These are phyloP conservation scores for Barnettozyma siamensis DNA, from an alignment of 805 yeast species.

Conservation along the genomic window DNA sequence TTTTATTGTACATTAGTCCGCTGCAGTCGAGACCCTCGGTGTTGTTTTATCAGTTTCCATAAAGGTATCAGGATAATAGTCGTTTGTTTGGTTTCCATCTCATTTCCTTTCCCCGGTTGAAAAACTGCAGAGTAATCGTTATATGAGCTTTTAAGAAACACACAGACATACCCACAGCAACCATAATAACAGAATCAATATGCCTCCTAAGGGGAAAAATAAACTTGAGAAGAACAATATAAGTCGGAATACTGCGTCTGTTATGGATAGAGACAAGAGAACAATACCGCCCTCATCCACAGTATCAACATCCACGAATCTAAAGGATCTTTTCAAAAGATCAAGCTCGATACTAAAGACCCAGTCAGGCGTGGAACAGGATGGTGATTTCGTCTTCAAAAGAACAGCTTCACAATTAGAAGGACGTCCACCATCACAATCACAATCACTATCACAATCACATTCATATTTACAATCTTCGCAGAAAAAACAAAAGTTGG, in stretches of 20 bases:
- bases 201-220: neutral
- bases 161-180: too few species aligned
- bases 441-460: too few species aligned
- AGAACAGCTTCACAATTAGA: conserved; percentile 13
- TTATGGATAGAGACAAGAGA: conserved; percentile 12
- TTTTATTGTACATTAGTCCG: too few species aligned
- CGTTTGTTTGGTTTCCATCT: too few species aligned
- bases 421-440: neutral
- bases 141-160: too few species aligned
- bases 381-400: conserved; percentile 21
- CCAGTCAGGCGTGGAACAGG: conserved; percentile 11
- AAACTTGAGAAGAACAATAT: neutral
- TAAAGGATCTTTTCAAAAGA: conserved; percentile 21
- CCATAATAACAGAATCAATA: neutral
- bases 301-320: conserved; percentile 9
- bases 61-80: too few species aligned
- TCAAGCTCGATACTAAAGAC: conserved; percentile 11
- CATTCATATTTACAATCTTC: neutral
- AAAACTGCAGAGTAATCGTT: too few species aligned
- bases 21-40: too few species aligned
- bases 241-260: conserved; percentile 14
- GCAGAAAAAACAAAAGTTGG: neutral
- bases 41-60: too few species aligned
- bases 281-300: conserved; percentile 12
- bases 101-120: too few species aligned